A percentile compares a stretch with the other conserved stretches of the same genome.
These are phyloP conservation scores for Zarea fungicola DNA, from an alignment of 2,329 filamentous ascomycete species.

Conservation along the genomic window DNA sequence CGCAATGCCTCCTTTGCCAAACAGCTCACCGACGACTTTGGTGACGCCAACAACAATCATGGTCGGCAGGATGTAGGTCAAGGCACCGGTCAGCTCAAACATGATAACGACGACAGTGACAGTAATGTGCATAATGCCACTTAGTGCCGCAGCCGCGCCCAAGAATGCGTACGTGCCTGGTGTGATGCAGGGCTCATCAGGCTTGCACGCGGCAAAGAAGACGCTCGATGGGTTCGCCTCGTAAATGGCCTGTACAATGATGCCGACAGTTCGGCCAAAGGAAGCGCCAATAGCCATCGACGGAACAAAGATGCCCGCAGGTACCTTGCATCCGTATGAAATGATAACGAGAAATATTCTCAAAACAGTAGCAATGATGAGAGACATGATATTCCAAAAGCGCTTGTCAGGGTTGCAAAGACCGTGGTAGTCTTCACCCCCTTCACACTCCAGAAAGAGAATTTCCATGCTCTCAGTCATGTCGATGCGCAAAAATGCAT, in stretches of 20 bases:
- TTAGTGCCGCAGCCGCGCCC: slow-evolving; percentile 83
- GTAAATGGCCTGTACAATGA: slow-evolving; percentile 84
- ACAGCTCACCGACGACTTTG: slow-evolving; percentile 84
- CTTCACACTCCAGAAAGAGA: slow-evolving; percentile 88
- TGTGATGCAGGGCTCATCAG: slow-evolving; percentile 92
- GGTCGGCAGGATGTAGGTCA: slow-evolving; percentile 94
- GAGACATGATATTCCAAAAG: slow-evolving; percentile 70
- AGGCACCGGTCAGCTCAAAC: slow-evolving; percentile 96
- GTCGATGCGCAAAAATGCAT: slow-evolving; percentile 90
- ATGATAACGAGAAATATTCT: slow-evolving; percentile 84
- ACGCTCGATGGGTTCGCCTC: slow-evolving; percentile 74
- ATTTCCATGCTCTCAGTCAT: slow-evolving; percentile 99
- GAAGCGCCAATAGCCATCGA: slow-evolving; percentile 96
- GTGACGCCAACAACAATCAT: slow-evolving; percentile 99
- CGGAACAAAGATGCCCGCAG: slow-evolving; percentile 94
- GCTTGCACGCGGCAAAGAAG: slow-evolving; percentile 85
- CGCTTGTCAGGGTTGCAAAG: slow-evolving; percentile 77
- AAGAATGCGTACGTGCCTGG: slow-evolving; percentile 96
- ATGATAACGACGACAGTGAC: slow-evolving; percentile 98
- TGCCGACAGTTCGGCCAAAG: slow-evolving; percentile 90
- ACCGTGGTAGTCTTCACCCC: slow-evolving; percentile 79
- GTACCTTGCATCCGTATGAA: slow-evolving; percentile 96
- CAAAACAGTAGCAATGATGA: slow-evolving; percentile 73
- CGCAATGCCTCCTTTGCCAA: slow-evolving; percentile 94
- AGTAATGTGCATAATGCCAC: slow-evolving; percentile 97